Conservation (phyloP, 257 asterid species). For the Ocimum tenuiflorum region DNA sequence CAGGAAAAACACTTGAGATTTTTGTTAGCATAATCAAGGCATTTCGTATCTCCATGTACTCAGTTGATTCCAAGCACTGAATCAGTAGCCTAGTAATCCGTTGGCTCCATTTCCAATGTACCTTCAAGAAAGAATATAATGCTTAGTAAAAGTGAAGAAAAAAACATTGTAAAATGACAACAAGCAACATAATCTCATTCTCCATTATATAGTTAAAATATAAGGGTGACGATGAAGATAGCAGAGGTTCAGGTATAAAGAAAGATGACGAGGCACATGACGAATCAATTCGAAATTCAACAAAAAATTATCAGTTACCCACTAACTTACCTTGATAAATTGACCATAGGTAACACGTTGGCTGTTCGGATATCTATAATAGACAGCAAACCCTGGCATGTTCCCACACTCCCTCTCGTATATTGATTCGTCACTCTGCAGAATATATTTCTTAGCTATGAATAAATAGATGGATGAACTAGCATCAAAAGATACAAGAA, state of each 20-base stretch:
- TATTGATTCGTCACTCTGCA: slow-evolving; percentile 80
- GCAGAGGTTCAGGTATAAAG: background rate
- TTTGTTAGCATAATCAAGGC: slow-evolving; percentile 87
- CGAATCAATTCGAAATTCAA: no score
- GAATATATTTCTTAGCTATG: slow-evolving; percentile 10
- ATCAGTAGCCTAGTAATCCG: slow-evolving; percentile 86
- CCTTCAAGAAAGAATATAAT: slow-evolving; percentile 38
- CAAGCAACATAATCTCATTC: slow-evolving; percentile 7
- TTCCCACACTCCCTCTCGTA: slow-evolving; percentile 97
- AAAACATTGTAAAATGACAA: background rate
- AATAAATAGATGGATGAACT: background rate
- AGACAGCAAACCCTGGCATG: slow-evolving; percentile 99
- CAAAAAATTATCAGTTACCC: background rate
- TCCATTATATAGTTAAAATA: background rate
- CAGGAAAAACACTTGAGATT: slow-evolving; percentile 85
- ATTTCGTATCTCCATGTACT: slow-evolving; percentile 96
- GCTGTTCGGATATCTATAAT: slow-evolving; percentile 93
- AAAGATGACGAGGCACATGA: background rate
- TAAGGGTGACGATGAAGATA: background rate
- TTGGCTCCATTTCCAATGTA: slow-evolving; percentile 99
- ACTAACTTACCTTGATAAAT: slow-evolving; percentile 74
- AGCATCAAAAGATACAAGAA: slow-evolving; percentile 6
- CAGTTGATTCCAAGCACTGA: slow-evolving; percentile 92
- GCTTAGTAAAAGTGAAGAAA: background rate
- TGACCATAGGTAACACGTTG: slow-evolving; percentile 94